phyloP scores from a whole-genome alignment of 1,139 yeast species.

The Yueomyces sp. region DNA sequence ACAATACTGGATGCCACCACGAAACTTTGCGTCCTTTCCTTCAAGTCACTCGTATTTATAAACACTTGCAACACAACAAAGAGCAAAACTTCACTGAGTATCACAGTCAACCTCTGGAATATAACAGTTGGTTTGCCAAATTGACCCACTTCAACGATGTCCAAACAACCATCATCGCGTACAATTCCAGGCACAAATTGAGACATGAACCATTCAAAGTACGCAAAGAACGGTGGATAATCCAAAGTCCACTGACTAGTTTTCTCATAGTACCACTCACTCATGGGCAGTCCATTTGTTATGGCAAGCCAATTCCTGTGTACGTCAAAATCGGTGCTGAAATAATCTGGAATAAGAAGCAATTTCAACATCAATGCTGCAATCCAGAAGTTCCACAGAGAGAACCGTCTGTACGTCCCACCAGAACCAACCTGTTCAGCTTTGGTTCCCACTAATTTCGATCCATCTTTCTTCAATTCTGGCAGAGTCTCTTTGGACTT shows the following conservation, averaged over 20 bases:
- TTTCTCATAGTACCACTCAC: conserved; percentile 70
- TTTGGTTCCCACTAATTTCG: not conserved
- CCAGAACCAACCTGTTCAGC: not conserved
- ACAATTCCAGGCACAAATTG: conserved; percentile 58
- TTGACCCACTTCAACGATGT: conserved; percentile 48
- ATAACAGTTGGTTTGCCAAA: conserved; percentile 70
- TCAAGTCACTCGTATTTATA: conserved; percentile 36
- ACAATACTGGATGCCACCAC: conserved; percentile 76
- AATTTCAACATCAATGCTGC: conserved; percentile 46
- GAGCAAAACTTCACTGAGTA: conserved; percentile 60
- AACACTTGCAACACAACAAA: conserved; percentile 63
- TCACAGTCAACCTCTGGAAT: conserved; percentile 74
- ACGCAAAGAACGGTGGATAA: conserved; percentile 96
- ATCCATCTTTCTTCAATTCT: not conserved
- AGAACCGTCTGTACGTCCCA: conserved; percentile 9
- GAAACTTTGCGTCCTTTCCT: conserved; percentile 36
- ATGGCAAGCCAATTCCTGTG: conserved; percentile 96
- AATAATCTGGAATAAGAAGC: conserved; percentile 27
- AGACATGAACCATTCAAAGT: conserved; percentile 74
- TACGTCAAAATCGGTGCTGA: conserved; percentile 81
- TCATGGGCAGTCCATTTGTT: conserved; percentile 64
- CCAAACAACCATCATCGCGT: conserved; percentile 64
- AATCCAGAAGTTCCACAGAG: conserved; percentile 55
- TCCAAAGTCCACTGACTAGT: conserved; percentile 94
- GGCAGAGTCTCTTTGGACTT: too few species aligned